phyloP scores from a whole-genome alignment of 495 filamentous ascomycete species.

The Bombardia bombarda region DNA sequence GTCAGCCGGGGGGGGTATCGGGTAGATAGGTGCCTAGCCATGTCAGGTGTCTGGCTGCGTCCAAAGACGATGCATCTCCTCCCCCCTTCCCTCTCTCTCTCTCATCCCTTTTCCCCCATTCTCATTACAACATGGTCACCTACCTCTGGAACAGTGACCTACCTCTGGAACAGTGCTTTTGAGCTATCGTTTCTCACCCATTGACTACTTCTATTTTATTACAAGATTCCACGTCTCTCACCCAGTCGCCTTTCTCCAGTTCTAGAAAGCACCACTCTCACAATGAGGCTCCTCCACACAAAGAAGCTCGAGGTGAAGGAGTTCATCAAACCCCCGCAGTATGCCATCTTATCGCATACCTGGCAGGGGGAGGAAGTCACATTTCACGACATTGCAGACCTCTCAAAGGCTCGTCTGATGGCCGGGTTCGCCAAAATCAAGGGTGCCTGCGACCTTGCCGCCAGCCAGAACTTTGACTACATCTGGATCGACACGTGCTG shows the following conservation, averaged over 20 bases:
- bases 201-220: slow-evolving; percentile 4
- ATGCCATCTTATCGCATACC: slow-evolving; percentile 7
- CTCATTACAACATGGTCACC: too few relatives aligned
- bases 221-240: neutral
- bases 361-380: slow-evolving; percentile 1
- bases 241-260: neutral
- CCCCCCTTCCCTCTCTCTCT: too few relatives aligned
- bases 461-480: neutral
- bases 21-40: too few relatives aligned
- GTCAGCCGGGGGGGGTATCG: too few relatives aligned
- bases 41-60: too few relatives aligned
- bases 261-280: neutral
- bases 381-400: neutral
- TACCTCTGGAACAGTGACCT: too few relatives aligned
- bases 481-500: slow-evolving; percentile 11
- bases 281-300: neutral
- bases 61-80: too few relatives aligned
- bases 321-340: neutral
- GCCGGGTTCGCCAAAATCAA: slow-evolving; percentile 3
- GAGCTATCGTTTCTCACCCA: too few relatives aligned
- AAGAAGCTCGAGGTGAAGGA: neutral
- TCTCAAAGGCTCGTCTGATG: neutral
- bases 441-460: slow-evolving; percentile 1
- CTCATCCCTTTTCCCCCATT: too few relatives aligned
- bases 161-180: too few relatives aligned